These are phyloP conservation scores for Cladosporium colombiae DNA, from an alignment of 2,329 filamentous ascomycete species.

Conservation along the genomic window DNA sequence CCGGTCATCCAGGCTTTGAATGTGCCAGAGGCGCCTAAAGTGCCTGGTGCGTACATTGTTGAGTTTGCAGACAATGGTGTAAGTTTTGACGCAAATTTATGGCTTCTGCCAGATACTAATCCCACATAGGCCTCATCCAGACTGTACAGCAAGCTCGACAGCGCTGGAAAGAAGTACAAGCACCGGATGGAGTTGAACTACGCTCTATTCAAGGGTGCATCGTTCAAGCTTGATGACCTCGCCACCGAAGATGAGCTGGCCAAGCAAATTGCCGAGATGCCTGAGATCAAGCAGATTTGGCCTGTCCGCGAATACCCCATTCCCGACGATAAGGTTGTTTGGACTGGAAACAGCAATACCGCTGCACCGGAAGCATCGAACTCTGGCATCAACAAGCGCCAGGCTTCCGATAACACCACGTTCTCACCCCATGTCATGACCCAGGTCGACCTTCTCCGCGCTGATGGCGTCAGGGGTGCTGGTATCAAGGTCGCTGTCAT, in stretches of 20 bases:
- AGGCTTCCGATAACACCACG: constrained; percentile 24
- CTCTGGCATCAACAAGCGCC: constrained; percentile 23
- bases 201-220: constrained; percentile 28
- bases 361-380: constrained; percentile 19
- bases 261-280: constrained; percentile 27
- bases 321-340: constrained; percentile 24
- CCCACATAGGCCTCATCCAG: constrained; percentile 1
- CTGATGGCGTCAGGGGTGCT: constrained; percentile 48
- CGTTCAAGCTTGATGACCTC: constrained; percentile 26
- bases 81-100: not conserved
- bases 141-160: constrained; percentile 21
- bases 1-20: not conserved
- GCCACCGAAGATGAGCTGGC: constrained; percentile 25
- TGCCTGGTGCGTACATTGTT: constrained; percentile 29
- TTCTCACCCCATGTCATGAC: constrained; percentile 40
- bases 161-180: constrained; percentile 23
- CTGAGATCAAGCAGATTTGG: constrained; percentile 28
- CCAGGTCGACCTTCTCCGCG: constrained; percentile 42
- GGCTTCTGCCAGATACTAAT: not conserved
- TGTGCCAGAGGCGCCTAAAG: constrained; percentile 16
- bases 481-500: constrained; percentile 49
- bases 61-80: constrained; percentile 25
- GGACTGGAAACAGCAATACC: constrained; percentile 22
- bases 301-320: constrained; percentile 28
- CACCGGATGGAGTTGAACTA: constrained; percentile 27